Evolutionary conservation across 2,329 filamentous ascomycete species (phyloP).

Genomic region (Diplodia seriata): DNA sequence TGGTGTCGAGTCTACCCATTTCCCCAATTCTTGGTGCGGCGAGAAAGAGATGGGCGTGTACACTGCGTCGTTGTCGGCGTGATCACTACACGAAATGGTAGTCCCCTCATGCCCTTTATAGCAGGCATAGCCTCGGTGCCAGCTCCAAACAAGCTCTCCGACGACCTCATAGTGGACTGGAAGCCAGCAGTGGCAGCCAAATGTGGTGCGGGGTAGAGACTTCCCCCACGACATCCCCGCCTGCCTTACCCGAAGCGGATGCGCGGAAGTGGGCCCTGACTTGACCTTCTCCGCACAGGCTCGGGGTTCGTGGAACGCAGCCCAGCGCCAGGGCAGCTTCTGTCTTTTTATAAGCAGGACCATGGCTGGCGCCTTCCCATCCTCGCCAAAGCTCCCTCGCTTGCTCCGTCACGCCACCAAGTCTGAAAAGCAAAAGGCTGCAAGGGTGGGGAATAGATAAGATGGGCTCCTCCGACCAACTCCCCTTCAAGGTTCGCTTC

Average conservation of each 20-base stretch:
- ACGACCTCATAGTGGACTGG: slow-evolving; percentile 5
- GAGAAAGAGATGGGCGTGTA: background rate
- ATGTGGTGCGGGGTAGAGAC: too few relatives aligned
- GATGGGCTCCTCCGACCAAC: slow-evolving; percentile 42
- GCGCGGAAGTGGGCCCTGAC: slow-evolving; percentile 9
- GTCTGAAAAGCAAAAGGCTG: background rate
- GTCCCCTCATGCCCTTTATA: slow-evolving; percentile 11
- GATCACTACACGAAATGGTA: background rate
- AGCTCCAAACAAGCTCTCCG: background rate
- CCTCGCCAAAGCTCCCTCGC: background rate
- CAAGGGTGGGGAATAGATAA: background rate
- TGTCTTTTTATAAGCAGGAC: slow-evolving; percentile 14
- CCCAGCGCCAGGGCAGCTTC: too few relatives aligned
- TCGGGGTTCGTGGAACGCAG: background rate
- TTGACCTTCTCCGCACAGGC: slow-evolving; percentile 15
- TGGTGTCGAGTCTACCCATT: slow-evolving; percentile 57
- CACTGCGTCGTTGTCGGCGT: too few relatives aligned
- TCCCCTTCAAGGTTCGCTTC: slow-evolving; percentile 53
- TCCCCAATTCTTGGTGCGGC: background rate
- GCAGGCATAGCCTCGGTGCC: background rate
- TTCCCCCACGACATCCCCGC: slow-evolving; percentile 8
- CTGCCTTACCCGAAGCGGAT: slow-evolving; percentile 19
- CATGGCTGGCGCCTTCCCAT: background rate
- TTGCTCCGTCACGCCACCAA: background rate
- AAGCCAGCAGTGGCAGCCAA: background rate